Evolutionary conservation across 441 rosid genomes (phyloP).

Genomic region (Jatropha podagrica): DNA sequence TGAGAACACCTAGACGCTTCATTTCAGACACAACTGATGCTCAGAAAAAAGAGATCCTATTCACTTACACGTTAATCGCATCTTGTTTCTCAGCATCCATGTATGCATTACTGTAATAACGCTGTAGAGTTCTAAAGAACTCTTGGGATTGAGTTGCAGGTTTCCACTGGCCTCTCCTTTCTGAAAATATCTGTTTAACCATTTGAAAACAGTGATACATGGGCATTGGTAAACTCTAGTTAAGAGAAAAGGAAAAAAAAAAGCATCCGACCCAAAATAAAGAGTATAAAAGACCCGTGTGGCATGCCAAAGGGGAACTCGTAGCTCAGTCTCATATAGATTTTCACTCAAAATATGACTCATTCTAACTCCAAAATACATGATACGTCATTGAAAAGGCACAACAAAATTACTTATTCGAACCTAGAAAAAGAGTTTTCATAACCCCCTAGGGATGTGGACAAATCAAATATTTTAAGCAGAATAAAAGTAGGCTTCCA

Average conservation of each 20-base stretch:
- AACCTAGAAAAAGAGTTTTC: not conserved
- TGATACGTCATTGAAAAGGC: not conserved
- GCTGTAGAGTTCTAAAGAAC: slow-evolving; percentile 91
- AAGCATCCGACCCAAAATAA: not conserved
- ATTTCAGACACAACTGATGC: not conserved
- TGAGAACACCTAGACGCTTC: not conserved
- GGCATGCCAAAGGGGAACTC: not conserved
- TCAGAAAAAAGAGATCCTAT: not conserved
- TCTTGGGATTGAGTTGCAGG: slow-evolving; percentile 99
- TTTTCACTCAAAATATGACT: not conserved
- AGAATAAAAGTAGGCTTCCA: not conserved
- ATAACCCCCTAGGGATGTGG: not conserved
- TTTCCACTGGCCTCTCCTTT: slow-evolving; percentile 99
- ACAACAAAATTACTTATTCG: not conserved
- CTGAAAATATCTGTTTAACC: slow-evolving; percentile 70
- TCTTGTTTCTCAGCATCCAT: slow-evolving; percentile 97
- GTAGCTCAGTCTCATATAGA: not conserved
- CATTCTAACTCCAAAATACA: not conserved
- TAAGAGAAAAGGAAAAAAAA: not conserved
- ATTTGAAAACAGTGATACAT: not conserved
- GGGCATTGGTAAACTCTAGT: not conserved
- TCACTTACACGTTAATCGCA: slow-evolving; percentile 83
- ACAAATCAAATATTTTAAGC: not conserved
- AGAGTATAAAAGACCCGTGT: not conserved
- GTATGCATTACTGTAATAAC: slow-evolving; percentile 94